phyloP scores from a whole-genome alignment of 345 rosid genomes.

The Salix caprea region DNA sequence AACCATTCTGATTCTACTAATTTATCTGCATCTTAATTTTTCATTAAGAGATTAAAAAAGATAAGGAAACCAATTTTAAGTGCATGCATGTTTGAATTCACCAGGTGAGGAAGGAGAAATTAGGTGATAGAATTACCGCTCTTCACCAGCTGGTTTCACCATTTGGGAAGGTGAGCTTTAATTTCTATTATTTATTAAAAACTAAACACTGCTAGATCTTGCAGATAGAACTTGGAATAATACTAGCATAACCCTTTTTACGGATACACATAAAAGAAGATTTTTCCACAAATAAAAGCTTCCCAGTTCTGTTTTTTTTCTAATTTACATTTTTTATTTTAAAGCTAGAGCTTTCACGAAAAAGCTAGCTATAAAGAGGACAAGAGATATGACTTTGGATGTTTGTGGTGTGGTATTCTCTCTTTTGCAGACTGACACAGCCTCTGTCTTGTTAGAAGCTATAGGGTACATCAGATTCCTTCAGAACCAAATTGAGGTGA shows the following conservation, averaged over 20 bases:
- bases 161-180: slow-evolving; percentile 27
- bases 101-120: slow-evolving; percentile 33
- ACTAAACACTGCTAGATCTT: not conserved
- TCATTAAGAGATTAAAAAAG: not conserved
- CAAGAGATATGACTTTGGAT: slow-evolving; percentile 25
- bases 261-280: not conserved
- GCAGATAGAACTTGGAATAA: not conserved
- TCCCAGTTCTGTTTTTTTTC: not conserved
- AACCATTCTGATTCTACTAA: slow-evolving; percentile 10
- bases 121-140: slow-evolving; percentile 33
- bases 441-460: slow-evolving; percentile 28
- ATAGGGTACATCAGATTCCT: slow-evolving; percentile 32
- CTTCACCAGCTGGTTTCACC: slow-evolving; percentile 36
- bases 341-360: not conserved
- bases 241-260: not conserved
- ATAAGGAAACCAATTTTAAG: not conserved
- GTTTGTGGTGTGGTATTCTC: slow-evolving; percentile 20
- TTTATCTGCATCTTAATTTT: not conserved
- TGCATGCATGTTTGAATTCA: not conserved
- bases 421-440: slow-evolving; percentile 30
- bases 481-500: slow-evolving; percentile 30
- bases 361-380: slow-evolving; percentile 11
- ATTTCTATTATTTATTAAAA: not conserved
- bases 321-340: not conserved
- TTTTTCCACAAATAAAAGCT: not conserved